phyloP scores from a whole-genome alignment of 768 basidiomycete genomes.

The Fibroporia radiculosa region DNA sequence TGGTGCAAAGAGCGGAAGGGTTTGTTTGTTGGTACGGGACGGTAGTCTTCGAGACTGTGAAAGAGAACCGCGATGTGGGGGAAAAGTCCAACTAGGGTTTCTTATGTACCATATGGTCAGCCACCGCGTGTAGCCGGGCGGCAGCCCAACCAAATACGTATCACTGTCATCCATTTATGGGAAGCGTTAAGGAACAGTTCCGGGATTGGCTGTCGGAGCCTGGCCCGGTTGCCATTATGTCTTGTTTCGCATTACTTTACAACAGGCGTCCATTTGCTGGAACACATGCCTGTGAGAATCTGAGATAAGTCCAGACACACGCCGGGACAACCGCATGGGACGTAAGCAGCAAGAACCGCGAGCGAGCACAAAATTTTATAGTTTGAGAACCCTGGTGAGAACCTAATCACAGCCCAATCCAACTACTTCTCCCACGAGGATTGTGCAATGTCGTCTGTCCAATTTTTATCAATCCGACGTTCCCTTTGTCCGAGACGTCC shows the following conservation, averaged over 20 bases:
- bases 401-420: slow-evolving; percentile 73
- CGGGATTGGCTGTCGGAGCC: too few species aligned
- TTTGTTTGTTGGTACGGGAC: background rate
- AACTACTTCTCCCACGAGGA: slow-evolving; percentile 82
- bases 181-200: too few species aligned
- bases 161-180: background rate
- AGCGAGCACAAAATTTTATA: background rate
- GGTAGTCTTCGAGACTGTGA: background rate
- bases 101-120: slow-evolving; percentile 1
- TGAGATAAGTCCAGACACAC: too few species aligned
- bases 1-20: background rate
- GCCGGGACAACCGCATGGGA: too few species aligned
- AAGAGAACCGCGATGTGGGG: background rate
- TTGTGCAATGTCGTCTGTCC: slow-evolving; percentile 93
- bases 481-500: slow-evolving; percentile 14
- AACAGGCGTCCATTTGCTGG: too few species aligned
- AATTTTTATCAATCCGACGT: slow-evolving; percentile 67
- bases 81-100: background rate
- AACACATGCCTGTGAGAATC: too few species aligned
- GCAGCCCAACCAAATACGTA: background rate
- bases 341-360: too few species aligned
- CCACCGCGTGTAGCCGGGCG: slow-evolving; percentile 1
- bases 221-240: too few species aligned
- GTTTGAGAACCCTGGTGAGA: background rate
- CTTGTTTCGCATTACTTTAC: too few species aligned